Base-by-base conservation (phyloP, 352 stramenopile genomes). In the Pythium graminicola region DNA sequence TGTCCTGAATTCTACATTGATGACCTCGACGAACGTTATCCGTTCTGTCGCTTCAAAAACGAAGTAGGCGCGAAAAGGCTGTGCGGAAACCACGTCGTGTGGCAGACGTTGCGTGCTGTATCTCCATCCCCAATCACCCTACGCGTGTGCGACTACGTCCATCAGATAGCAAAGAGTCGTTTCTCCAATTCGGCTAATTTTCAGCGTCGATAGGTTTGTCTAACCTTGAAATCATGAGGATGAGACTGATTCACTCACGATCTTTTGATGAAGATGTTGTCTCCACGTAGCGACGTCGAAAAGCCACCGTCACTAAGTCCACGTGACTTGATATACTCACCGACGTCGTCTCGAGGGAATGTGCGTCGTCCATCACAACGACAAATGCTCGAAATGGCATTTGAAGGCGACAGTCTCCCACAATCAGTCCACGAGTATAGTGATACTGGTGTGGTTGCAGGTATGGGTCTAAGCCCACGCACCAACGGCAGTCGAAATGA, bases 331-430 rank as follows among this genome's bases (percentile, higher is more conserved):
- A 10, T 20, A 19, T 24, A 22, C 13, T 47, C 41, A 31, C 33
- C 24, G 20, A 24, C n/a, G 16, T 43, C 17, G 17, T 33, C 38
- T 4, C 17, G 31, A 33, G 49, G 32, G n/a, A 49, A 11, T n/a
- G 22, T 31, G 22, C 58, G 51, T 7, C 47, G 56, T 1, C 60
- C 44, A 33, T 63, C 60, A 10, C 60, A 58, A 41, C 40, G 47
- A 5, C 57, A 73, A 52, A 67, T 75, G 63, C 59, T 75, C 9
- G 67, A 75, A 19, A 59, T 75, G 41, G 67, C 67, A 42, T 75
- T 75, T 40, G 63, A 75, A 56, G 63, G 52, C 38, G 32, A 66
- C 9, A 52, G 19, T 27, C 33, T 40, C 2, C 14, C 23, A 6
- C 24, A 17, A 7, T 20, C n/a, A 3, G 29, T 60, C 29, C 31